Base-by-base conservation (phyloP, 1,284 basidiomycete genomes). In the Wolfiporia cocos region DNA sequence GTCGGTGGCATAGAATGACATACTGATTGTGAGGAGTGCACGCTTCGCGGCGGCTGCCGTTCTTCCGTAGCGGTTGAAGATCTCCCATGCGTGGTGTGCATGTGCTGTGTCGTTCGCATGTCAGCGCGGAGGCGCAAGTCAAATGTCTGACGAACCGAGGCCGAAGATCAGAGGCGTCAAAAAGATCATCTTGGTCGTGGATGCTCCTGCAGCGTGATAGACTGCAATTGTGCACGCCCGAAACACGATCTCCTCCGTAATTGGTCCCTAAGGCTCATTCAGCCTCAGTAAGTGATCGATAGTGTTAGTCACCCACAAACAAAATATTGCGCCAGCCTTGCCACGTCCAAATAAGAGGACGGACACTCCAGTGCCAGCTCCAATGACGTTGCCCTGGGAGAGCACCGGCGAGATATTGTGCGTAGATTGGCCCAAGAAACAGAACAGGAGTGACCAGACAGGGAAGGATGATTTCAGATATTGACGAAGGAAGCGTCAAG, bases 241-340 rank as follows among this genome's bases (percentile, higher is more conserved):
- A 59, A 97, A 99, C 2, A 93, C 88, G 19, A 97, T 54, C 61
- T 99, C 95, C 66, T 99, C 95, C 0, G 93, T 93, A 24, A 92
- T 61, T 0, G 95, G 95, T 0, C 80, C 93, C 88, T 94, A 49
- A 0, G 24, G n/a, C n/a, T n/a, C n/a, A n/a, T n/a, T n/a, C n/a
- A n/a, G n/a, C n/a, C n/a, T n/a, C n/a, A n/a, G n/a, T n/a, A n/a
- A n/a, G n/a, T n/a, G n/a, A n/a, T n/a, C n/a, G n/a, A n/a, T n/a
- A n/a, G n/a, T 18, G 14, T 28, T 28, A 42, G 22, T 37, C 20
- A 74, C 86, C 44, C 54, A 92, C 92, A 22, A 87, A 63, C 28
- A 89, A 52, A 57, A 81, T 92, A 60, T 94, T 97, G 46, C 95
- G 68, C 21, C 83, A 43, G 0, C 84, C 85, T 22, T 69, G 52